These are phyloP conservation scores for Closterium sp. DNA, from an alignment of 139 green algal species.

Conservation along the genomic window DNA sequence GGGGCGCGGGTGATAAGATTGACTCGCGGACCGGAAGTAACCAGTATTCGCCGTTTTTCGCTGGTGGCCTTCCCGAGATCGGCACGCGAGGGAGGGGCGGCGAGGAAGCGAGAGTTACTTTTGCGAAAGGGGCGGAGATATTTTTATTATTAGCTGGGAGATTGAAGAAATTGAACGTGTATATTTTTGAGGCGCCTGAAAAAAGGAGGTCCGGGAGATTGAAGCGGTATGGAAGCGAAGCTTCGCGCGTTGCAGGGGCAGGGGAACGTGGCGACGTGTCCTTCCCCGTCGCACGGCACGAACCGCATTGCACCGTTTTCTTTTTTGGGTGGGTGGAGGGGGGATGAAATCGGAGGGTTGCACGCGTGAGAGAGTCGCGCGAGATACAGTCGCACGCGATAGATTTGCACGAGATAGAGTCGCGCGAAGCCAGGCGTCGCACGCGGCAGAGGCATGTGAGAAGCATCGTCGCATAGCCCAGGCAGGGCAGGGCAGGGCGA, in stretches of 20 bases:
- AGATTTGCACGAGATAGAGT: not conserved
- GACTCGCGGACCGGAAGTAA: not conserved
- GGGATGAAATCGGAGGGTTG: not conserved
- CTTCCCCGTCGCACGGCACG: not conserved
- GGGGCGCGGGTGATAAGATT: not conserved
- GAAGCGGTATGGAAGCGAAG: not conserved
- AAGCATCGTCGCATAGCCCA: not conserved
- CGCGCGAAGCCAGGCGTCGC: not conserved
- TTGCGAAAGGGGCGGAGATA: not conserved
- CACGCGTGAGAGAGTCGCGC: not conserved
- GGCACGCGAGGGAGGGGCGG: not conserved
- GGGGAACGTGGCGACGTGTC: not conserved
- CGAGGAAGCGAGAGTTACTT: not conserved
- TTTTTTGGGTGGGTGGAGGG: not conserved
- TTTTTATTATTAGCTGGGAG: not conserved
- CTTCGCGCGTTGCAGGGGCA: not conserved
- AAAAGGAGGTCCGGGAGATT: not conserved
- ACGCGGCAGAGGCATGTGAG: not conserved
- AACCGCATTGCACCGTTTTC: not conserved
- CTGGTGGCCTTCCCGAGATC: not conserved
- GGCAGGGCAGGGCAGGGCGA: not conserved
- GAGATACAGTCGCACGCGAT: not conserved
- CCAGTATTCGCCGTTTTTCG: not conserved
- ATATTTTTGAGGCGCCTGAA: not conserved
- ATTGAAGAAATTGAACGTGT: too few relatives aligned